These are phyloP conservation scores for Saccharum hybrid DNA, from an alignment of 202 grass and related monocot genomes.

Conservation along the genomic window DNA sequence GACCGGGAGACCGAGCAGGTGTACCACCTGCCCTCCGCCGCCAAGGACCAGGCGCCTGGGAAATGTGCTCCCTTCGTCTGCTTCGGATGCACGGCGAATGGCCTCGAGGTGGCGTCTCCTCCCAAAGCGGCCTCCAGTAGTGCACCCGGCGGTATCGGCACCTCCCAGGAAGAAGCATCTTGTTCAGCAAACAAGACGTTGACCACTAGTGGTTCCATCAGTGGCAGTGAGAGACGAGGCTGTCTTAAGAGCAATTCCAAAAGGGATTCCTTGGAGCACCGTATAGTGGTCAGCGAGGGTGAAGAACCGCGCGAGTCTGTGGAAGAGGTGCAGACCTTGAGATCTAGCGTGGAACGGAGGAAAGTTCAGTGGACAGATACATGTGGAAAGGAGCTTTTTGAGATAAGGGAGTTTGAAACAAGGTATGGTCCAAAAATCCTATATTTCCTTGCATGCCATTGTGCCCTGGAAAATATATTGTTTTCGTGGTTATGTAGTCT, in stretches of 20 bases:
- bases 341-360: slow-evolving; percentile 68
- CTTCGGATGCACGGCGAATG: slow-evolving; percentile 61
- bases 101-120: slow-evolving; percentile 62
- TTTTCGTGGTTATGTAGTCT: not conserved
- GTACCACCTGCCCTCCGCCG: slow-evolving; percentile 57
- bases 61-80: slow-evolving; percentile 80
- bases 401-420: slow-evolving; percentile 95
- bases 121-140: slow-evolving; percentile 45
- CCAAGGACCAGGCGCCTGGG: slow-evolving; percentile 53
- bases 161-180: slow-evolving; percentile 47
- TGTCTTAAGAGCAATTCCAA: slow-evolving; percentile 87
- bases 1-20: slow-evolving; percentile 57
- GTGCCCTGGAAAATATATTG: not conserved
- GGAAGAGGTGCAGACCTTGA: slow-evolving; percentile 74
- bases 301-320: slow-evolving; percentile 68
- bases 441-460: not conserved
- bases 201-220: slow-evolving; percentile 36
- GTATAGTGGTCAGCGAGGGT: slow-evolving; percentile 54
- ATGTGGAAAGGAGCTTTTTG: slow-evolving; percentile 88
- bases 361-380: slow-evolving; percentile 98
- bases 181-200: slow-evolving; percentile 46
- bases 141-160: slow-evolving; percentile 19
- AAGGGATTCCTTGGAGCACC: slow-evolving; percentile 71
- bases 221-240: slow-evolving; percentile 56
- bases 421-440: slow-evolving; percentile 53